These are phyloP conservation scores for Neotropicomus parvogracilis DNA, from an alignment of 1,284 basidiomycete genomes.

Conservation along the genomic window DNA sequence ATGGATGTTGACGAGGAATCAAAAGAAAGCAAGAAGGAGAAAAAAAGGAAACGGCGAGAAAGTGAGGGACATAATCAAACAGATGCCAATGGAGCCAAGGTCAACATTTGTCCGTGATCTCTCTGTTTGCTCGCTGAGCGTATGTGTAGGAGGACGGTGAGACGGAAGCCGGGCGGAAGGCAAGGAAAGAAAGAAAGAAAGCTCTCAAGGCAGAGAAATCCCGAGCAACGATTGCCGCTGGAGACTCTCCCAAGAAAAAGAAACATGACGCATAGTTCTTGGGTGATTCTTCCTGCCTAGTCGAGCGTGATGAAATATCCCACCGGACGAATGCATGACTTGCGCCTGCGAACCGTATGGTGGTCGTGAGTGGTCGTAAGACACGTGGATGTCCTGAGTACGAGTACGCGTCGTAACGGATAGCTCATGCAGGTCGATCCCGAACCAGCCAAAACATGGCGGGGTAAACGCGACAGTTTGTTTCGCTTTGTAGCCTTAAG, in stretches of 20 bases:
- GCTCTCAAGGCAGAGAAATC: constrained; percentile 70
- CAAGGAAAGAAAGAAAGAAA: constrained; percentile 69
- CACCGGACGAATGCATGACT: neutral
- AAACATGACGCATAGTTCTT: constrained; percentile 44
- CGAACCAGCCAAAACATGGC: too few species aligned
- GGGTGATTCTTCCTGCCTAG: neutral
- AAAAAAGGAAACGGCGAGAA: constrained; percentile 70
- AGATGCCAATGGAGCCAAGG: constrained; percentile 41
- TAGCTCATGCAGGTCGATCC: too few species aligned
- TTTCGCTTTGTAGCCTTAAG: too few species aligned
- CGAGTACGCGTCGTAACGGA: too few species aligned
- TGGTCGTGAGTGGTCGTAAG: too few species aligned
- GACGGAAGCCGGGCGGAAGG: constrained; percentile 71
- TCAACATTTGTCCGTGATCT: constrained; percentile 25
- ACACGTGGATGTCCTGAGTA: too few species aligned
- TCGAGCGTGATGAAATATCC: constrained; percentile 3
- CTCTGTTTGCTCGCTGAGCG: constrained; percentile 9
- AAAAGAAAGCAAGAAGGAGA: constrained; percentile 57
- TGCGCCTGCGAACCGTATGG: neutral
- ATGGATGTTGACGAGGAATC: constrained; percentile 46
- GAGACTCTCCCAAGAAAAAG: constrained; percentile 67
- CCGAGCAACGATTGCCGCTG: constrained; percentile 42
- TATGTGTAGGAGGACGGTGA: constrained; percentile 42
- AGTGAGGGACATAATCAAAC: constrained; percentile 43
- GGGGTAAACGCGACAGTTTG: too few species aligned